Evolutionary conservation across 2,329 filamentous ascomycete genomes (phyloP), one percentile per base, ranked within the genome.

Genomic region (Ascocoryne sarcoides): DNA sequence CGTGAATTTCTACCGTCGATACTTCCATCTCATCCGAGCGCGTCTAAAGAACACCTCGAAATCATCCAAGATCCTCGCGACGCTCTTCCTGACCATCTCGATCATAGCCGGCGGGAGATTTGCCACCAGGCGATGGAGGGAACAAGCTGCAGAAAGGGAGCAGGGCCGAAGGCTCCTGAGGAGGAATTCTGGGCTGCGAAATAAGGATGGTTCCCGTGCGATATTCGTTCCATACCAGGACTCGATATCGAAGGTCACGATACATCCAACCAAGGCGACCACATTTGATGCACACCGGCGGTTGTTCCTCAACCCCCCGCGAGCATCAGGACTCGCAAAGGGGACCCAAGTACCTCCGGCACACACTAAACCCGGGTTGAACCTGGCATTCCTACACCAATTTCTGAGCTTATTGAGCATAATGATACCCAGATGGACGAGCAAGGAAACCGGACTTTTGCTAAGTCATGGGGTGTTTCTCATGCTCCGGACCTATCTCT

Each of bases 271-370:
- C 19, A 95, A 95, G 59, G 77, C 80, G 15, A 83, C 90, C 26
- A 98, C 92, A 0, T 98, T 96, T 60, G 90, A 98, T 69, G 93
- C 92, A 4, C 92, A 98, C 65, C 77, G 92, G 20, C 75, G 93
- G 18, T 71, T 98, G 20, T 98, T 98, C 60, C 69, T 98, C 35
- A 92, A 94, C 55, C 89, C 90, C 1, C 89, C 89, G 4, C 73
- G 87, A 45, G 84, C 88, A 14, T 84, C 87, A 10, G 83, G 87
- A 1, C 71, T 92, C 35, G 71, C 74, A 29, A 80, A 88, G 60
- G 79, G 80, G 10, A 72, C 62, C 4, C 73, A 76, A 32, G 86
- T 93, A 4, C 92, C 92, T 12, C 85, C 89, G 2, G 76, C 85
- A 8, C 85, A 94, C 60, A 90, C 89, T 18, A 96, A 95, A 61